Evolutionary conservation across 192 early-diverging fungal genomes (phyloP).

Genomic region (Coemansia sp.): DNA sequence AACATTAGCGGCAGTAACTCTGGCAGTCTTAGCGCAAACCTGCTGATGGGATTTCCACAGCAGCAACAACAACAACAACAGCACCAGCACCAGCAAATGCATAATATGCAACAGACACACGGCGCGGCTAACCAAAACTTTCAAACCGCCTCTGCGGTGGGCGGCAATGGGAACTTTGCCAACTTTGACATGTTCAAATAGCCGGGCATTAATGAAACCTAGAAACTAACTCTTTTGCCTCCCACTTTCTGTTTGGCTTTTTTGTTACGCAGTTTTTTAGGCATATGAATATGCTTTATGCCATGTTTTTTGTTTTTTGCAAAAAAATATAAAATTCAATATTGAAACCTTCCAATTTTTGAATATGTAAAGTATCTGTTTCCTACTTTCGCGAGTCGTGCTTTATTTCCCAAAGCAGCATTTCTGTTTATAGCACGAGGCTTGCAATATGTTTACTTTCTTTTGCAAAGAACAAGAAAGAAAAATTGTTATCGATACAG

Average conservation of each 20-base stretch:
- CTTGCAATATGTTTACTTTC: too few relatives aligned
- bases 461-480: too few relatives aligned
- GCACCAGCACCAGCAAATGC: conserved; percentile 11
- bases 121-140: conserved; percentile 7
- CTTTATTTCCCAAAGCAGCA: too few relatives aligned
- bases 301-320: too few relatives aligned
- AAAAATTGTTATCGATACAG: too few relatives aligned
- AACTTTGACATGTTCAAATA: conserved; percentile 46
- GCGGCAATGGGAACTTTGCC: conserved; percentile 47
- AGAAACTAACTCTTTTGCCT: too few relatives aligned
- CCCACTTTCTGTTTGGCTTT: background rate
- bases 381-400: too few relatives aligned
- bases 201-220: background rate
- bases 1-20: too few relatives aligned
- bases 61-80: conserved; percentile 9
- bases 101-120: background rate
- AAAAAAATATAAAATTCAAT: too few relatives aligned
- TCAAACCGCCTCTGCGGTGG: conserved; percentile 15
- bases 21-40: background rate
- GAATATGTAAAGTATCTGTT: too few relatives aligned
- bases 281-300: background rate
- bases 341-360: too few relatives aligned
- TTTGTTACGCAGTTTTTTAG: background rate
- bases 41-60: background rate
- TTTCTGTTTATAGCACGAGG: too few relatives aligned